Conservation (phyloP, 2,329 filamentous ascomycete genomes). For the Thielaviopsis euricoi region DNA sequence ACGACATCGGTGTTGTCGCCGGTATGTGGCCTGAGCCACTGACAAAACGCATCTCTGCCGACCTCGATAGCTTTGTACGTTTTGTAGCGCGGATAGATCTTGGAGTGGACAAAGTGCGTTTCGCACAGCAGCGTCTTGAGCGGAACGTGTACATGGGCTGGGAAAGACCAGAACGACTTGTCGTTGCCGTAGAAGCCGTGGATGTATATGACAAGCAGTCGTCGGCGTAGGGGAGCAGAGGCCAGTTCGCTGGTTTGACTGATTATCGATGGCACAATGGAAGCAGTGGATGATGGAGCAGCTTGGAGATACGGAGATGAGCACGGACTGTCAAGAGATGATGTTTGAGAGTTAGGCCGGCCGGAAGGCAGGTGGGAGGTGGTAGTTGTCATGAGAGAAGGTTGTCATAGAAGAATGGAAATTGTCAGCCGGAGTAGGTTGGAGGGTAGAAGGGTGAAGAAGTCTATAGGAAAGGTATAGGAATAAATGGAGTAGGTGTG, state of each 20-base stretch:
- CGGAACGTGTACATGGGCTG: slow-evolving; percentile 67
- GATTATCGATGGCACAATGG: slow-evolving; percentile 16
- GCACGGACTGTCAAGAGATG: neutral
- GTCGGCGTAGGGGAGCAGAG: slow-evolving; percentile 25
- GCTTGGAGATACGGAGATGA: neutral
- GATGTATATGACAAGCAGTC: slow-evolving; percentile 63
- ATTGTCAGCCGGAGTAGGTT: neutral
- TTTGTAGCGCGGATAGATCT: slow-evolving; percentile 68
- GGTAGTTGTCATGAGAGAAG: neutral
- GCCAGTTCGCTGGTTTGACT: slow-evolving; percentile 1
- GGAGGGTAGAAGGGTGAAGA: no score
- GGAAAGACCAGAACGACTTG: slow-evolving; percentile 74
- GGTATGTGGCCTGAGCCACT: slow-evolving; percentile 67
- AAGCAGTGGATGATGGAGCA: slow-evolving; percentile 31
- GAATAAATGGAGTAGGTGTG: no score
- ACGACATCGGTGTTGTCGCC: slow-evolving; percentile 59
- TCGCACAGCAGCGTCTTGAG: slow-evolving; percentile 50
- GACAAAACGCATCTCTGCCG: slow-evolving; percentile 68
- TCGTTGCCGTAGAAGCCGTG: slow-evolving; percentile 86
- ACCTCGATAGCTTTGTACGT: slow-evolving; percentile 55
- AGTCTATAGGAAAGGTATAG: no score
- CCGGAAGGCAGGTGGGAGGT: neutral
- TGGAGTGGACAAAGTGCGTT: slow-evolving; percentile 69
- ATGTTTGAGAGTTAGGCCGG: neutral
- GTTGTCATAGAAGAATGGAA: neutral